These are phyloP conservation scores for Chaetomium fimeti DNA, from an alignment of 495 filamentous ascomycete species.

Conservation along the genomic window DNA sequence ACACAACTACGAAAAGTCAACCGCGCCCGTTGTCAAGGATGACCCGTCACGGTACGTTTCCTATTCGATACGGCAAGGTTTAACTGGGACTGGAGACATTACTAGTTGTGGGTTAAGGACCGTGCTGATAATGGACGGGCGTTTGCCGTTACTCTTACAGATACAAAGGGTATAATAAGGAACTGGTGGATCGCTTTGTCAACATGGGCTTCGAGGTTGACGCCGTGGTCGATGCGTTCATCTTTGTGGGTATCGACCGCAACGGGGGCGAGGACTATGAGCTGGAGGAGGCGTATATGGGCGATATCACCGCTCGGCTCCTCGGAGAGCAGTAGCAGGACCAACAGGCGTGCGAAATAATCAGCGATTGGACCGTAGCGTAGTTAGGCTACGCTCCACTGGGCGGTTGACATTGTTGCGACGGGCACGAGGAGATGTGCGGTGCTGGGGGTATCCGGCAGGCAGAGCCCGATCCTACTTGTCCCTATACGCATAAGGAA, in stretches of 20 bases:
- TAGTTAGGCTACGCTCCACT: neutral
- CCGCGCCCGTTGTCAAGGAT: slow-evolving; percentile 26
- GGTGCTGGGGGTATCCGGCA: neutral
- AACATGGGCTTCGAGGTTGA: slow-evolving; percentile 94
- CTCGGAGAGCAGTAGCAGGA: slow-evolving; percentile 65
- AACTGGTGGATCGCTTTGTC: slow-evolving; percentile 83
- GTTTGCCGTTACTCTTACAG: slow-evolving; percentile 42
- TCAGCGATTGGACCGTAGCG: neutral
- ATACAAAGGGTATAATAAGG: slow-evolving; percentile 86
- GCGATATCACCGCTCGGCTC: slow-evolving; percentile 80
- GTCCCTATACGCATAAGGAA: slow-evolving; percentile 21
- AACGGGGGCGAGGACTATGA: slow-evolving; percentile 77
- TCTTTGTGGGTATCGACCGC: slow-evolving; percentile 74
- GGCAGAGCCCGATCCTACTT: neutral
- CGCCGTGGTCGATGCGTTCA: slow-evolving; percentile 79
- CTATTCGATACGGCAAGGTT: neutral
- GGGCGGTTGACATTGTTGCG: neutral
- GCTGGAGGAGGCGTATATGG: slow-evolving; percentile 81
- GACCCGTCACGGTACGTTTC: slow-evolving; percentile 42
- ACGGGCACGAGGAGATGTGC: neutral
- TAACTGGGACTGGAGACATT: neutral
- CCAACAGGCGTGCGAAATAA: neutral
- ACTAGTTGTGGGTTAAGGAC: neutral
- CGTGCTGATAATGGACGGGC: neutral
- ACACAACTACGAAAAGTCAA: slow-evolving; percentile 23